Evolutionary conservation across 495 filamentous ascomycete genomes (phyloP).

Genomic region (Friedmanniomyces endolithicus): DNA sequence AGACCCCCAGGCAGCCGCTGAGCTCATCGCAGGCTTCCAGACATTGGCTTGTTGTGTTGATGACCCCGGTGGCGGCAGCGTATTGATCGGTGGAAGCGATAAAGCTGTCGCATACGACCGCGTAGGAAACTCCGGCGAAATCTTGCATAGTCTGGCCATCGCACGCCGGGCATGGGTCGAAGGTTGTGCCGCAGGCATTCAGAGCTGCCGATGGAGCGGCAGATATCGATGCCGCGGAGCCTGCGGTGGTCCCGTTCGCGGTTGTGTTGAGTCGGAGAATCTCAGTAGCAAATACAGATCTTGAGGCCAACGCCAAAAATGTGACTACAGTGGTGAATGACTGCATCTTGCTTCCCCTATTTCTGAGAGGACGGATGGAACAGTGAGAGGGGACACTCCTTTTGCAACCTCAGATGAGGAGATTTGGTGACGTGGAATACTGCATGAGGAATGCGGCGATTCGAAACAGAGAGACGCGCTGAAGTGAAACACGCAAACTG

Average conservation of each 20-base stretch:
- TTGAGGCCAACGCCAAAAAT: background rate
- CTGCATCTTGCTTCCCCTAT: background rate
- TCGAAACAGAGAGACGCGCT: background rate
- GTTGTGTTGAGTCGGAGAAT: background rate
- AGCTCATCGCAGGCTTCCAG: conserved; percentile 5
- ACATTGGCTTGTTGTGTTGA: background rate
- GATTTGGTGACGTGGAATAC: background rate
- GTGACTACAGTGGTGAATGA: background rate
- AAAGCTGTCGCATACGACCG: conserved; percentile 3
- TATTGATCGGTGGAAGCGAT: background rate
- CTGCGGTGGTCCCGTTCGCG: no score
- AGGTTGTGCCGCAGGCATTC: background rate
- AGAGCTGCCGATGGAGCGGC: background rate
- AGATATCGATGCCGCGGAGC: background rate
- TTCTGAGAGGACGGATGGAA: background rate
- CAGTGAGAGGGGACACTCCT: background rate
- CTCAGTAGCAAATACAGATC: background rate
- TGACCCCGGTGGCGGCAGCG: background rate
- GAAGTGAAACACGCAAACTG: background rate
- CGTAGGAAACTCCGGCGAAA: background rate
- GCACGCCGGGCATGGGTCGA: background rate
- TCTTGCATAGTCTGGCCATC: background rate
- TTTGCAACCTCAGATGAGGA: background rate
- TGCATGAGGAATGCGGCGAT: background rate
- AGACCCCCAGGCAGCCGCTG: background rate